Base-by-base conservation (phyloP, 2,329 filamentous ascomycete species). In the Sporothrix curviconia region DNA sequence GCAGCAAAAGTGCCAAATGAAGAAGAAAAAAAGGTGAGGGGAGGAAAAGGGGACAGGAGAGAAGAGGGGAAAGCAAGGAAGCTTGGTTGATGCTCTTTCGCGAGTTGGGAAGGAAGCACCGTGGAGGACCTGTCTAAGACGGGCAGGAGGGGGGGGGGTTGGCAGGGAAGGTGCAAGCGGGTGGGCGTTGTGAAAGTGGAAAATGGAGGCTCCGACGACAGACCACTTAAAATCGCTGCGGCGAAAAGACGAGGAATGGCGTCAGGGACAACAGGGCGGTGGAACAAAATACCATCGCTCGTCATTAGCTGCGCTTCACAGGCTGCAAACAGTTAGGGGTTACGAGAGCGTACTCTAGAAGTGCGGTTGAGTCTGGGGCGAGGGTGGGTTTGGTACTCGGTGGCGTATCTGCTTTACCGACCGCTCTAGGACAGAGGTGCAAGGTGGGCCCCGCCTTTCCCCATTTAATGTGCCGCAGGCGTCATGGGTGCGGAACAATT, bases 261-360 rank as follows among this genome's bases (percentile, higher is more conserved):
- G 53, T 47, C 53, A 60, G 54, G 47, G 43, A 55, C 30, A 57
- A 43, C 53, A 42, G 36, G 42, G 15, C 22, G 36, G 46, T 47
- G 46, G 42, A 51, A n/a, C n/a, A 50, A 61, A 61, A 60, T 61
- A 56, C 44, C 58, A n/a, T 63, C 56, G 57, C 58, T 61, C 60
- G 52, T 47, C 56, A 60, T 61, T 63, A 59, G 61, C 56, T 59
- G 52, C 40, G 19, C 9, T n/a, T n/a, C n/a, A n/a, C n/a, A n/a
- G 22, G 9, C 8, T 32, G 43, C 40, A 36, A 14, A 42, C 32
- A 12, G 17, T 14, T 46, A 46, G 7, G 17, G 47, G 22, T 39
- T 59, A 59, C 57, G 7, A 9, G 3, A 7, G 12, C 34, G 40
- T 59, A 59, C 57, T 24, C 15, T 19, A 1, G 8, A 22, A 1